Base-by-base conservation (phyloP, 31 red algal species). In the Odonthalia washingtoniensis region DNA sequence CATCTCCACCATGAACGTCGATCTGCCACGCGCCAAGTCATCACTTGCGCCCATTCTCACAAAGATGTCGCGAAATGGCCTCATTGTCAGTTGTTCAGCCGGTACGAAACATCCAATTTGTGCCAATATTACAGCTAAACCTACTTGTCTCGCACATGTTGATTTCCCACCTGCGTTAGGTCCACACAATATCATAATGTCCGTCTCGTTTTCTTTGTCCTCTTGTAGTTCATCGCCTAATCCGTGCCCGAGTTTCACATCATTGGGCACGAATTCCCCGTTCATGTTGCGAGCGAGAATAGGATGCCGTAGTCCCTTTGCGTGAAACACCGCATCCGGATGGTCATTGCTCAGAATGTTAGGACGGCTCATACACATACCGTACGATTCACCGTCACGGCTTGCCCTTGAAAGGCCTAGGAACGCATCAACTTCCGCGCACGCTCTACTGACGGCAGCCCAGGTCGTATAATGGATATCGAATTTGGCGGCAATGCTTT, bases 1-100 rank as follows among this genome's bases (percentile, higher is more conserved):
- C 91, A 99, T 94, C 87, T 99, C 98, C 42, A 99, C 95, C 89
- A 97, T 94, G 64, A 99, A 99, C 17, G 98, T 99, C 30, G 91
- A 94, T 36, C 89, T 83, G 18, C 94, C 98, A 18, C 90, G 65
- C 0, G 86, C 91, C 62, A 99, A 70, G 46, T 90, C 75, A 74
- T 99, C 98, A 39, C 66, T 75, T 27, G 98, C 94, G 12, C 98
- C 98, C 74, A 97, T 87, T 4, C 98, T 77, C 0, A 91, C 89
- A 46, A 97, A 99, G 43, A 99, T 93, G 49, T 88, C 70, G n/a
- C 94, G 80, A 81, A 95, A 75, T 24, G 91, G 91, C 9, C 83
- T 35, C n/a, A 97, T 32, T 5, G 63, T 42, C 17, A 84, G 75
- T 0, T 44, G 60, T 36, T 89, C 52, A 1, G 98, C 98, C 3